Percentiles rank a stretch among this genome's conserved stretches.
phyloP scores from a whole-genome alignment of 345 rosid genomes.

The Camelina sativa region DNA sequence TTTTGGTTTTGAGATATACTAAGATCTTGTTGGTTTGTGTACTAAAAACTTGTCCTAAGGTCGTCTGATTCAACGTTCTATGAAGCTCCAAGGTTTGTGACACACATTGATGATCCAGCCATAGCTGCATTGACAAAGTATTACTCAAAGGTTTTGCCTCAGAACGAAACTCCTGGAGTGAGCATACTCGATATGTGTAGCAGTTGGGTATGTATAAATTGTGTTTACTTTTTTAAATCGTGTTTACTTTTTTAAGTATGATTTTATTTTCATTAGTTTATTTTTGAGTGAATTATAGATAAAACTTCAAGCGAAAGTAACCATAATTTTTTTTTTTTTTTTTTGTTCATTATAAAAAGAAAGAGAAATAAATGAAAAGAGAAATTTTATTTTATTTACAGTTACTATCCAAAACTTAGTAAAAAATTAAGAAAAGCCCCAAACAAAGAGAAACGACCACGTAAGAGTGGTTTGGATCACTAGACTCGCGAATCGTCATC shows the following conservation, averaged over 20 bases:
- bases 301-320: too few species aligned
- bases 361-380: too few species aligned
- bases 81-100: conserved; percentile 85
- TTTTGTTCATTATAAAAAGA: too few species aligned
- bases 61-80: conserved; percentile 79
- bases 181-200: conserved; percentile 94
- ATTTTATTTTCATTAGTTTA: background rate
- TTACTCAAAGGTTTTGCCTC: conserved; percentile 81
- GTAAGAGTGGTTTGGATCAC: conserved; percentile 39
- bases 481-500: conserved; percentile 33
- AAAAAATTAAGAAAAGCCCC: background rate
- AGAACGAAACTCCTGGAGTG: conserved; percentile 71
- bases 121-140: conserved; percentile 83
- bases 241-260: too few species aligned
- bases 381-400: background rate
- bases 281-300: too few species aligned
- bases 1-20: conserved; percentile 1
- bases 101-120: conserved; percentile 92
- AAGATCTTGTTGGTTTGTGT: conserved; percentile 14
- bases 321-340: too few species aligned
- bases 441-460: conserved; percentile 23
- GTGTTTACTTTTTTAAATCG: too few species aligned
- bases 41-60: conserved; percentile 42
- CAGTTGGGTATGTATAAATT: conserved; percentile 75
- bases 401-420: conserved; percentile 5